Evolutionary conservation across 2,329 filamentous ascomycete genomes (phyloP), one percentile per base, ranked within the genome.

Genomic region (Stachybotrys chartarum): DNA sequence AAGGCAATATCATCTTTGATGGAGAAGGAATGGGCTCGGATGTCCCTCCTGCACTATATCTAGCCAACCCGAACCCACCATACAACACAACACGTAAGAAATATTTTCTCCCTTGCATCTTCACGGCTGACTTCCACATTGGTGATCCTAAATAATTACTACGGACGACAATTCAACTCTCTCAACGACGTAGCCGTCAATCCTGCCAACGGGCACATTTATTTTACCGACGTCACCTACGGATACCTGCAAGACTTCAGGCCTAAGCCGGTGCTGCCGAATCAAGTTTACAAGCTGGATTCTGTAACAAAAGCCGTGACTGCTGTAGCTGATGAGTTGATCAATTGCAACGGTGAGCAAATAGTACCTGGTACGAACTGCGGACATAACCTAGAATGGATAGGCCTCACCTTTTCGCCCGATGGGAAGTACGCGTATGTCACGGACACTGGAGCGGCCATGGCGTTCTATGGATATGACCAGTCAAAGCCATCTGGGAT

Each of bases 201-300:
- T 59, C 74, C 81, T 32, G 64, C 67, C 11, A 83, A 78, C 55
- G 74, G 75, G n/a, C 76, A 82, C 30, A 69, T 86, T n/a, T 87
- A 84, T 71, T 86, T 87, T 61, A 86, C 83, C 1, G 83, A 87
- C 56, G 78, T 80, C 0, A 73, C 77, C 7, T 86, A 86, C 59
- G 84, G 81, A 3, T 80, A 74, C 57, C 72, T 80, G 47, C 83
- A 86, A 62, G 73, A 80, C 30, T 85, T 86, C 60, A 74, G 83
- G 0, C 78, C 78, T 0, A 59, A 65, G 6, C 82, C 82, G 0
- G 76, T 75, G 0, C 63, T 85, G 11, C 79, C 73, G 5, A 79
- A 78, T 56, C 83, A 86, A 61, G 80, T 85, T 0, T 86, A 86
- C 64, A 75, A 81, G 2, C 78, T 79, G 50, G 75, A 81, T 49